A percentile compares a stretch with the other conserved stretches of the same genome.
Evolutionary conservation across 2,329 filamentous ascomycete species (phyloP).

Genomic region (Phoma sp.): DNA sequence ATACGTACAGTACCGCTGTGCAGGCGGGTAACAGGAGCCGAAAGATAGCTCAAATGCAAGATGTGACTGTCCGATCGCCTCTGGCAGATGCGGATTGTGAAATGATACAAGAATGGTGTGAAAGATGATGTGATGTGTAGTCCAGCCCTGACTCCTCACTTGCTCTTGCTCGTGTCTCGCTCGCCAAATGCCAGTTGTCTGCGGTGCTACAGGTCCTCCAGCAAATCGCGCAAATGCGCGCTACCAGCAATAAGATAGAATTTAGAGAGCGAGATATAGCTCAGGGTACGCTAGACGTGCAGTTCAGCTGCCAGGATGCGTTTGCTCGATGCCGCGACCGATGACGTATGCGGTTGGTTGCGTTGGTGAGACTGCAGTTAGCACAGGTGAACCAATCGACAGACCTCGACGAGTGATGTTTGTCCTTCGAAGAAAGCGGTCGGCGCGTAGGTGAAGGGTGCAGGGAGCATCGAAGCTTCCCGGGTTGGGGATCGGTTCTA

Average conservation of each 20-base stretch:
- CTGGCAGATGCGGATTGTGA: conserved; percentile 50
- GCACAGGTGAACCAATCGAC: background rate
- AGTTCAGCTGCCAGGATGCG: conserved; percentile 4
- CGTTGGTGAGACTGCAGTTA: background rate
- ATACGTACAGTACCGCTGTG: conserved; percentile 52
- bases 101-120: conserved; percentile 46
- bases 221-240: conserved; percentile 31
- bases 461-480: conserved; percentile 20
- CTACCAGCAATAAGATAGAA: conserved; percentile 33
- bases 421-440: conserved; percentile 21
- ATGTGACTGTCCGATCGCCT: conserved; percentile 47
- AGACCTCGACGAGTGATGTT: conserved; percentile 1
- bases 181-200: conserved; percentile 31
- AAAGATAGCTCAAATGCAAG: conserved; percentile 45
- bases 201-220: conserved; percentile 34
- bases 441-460: conserved; percentile 19
- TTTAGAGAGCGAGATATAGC: conserved; percentile 19
- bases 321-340: background rate
- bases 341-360: conserved; percentile 1
- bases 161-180: conserved; percentile 27
- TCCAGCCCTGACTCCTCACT: conserved; percentile 36
- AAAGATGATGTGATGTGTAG: conserved; percentile 38
- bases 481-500: background rate
- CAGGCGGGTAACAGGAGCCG: conserved; percentile 41
- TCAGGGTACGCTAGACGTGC: conserved; percentile 23